A percentile compares a stretch with the other conserved stretches of the same genome.
Evolutionary conservation across 2,329 filamentous ascomycete genomes (phyloP).

Genomic region (Hymenoscyphus occultus): DNA sequence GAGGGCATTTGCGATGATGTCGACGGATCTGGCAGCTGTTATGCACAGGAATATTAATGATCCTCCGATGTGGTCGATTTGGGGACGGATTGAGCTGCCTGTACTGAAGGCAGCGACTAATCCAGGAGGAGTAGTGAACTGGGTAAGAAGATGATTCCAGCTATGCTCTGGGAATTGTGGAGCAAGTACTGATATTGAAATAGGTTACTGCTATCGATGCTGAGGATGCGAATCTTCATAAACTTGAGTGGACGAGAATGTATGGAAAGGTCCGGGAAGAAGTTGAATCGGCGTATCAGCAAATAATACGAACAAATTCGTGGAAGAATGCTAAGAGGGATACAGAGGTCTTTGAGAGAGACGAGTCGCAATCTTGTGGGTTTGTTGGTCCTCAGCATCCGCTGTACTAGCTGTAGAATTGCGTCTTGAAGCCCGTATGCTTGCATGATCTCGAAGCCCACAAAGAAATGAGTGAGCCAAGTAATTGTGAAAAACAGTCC

Average conservation of each 20-base stretch:
- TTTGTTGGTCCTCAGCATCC: background rate
- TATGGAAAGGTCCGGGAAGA: background rate
- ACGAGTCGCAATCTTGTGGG: background rate
- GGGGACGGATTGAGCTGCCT: conserved; percentile 13
- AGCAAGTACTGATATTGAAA: background rate
- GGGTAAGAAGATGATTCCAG: conserved; percentile 3
- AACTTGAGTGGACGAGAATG: conserved; percentile 9
- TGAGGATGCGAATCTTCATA: conserved; percentile 4
- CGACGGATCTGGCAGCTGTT: conserved; percentile 6
- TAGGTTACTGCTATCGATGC: conserved; percentile 15
- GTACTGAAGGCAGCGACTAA: background rate
- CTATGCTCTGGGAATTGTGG: background rate
- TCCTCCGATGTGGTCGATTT: conserved; percentile 14
- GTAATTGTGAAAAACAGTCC: no score
- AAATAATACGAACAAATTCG: background rate
- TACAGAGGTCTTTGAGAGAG: background rate
- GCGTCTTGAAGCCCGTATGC: no score
- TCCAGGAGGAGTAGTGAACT: conserved; percentile 10
- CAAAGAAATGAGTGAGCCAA: no score
- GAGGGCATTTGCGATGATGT: conserved; percentile 12
- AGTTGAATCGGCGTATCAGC: background rate
- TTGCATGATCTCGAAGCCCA: no score
- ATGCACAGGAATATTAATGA: conserved; percentile 14
- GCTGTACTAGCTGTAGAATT: background rate
- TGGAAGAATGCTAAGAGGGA: background rate